Percentiles rank a stretch among this genome's conserved stretches.
phyloP scores from a whole-genome alignment of 345 rosid genomes.

The Arabis hirsuta region DNA sequence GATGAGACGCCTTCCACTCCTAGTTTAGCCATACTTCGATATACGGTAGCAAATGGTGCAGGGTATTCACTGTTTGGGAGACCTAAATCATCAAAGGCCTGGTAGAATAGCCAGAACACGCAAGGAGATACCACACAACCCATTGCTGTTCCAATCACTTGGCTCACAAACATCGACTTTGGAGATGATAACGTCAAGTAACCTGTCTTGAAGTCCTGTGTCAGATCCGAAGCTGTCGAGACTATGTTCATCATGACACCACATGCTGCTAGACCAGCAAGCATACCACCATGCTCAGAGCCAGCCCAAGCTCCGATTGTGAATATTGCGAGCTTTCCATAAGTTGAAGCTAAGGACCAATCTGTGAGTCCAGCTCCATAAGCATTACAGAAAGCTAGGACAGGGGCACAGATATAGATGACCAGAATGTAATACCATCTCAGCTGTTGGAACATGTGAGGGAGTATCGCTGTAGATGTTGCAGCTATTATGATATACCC shows the following conservation, averaged over 20 bases:
- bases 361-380: constrained; percentile 90
- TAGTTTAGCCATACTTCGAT: constrained; percentile 63
- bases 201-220: constrained; percentile 89
- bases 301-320: constrained; percentile 81
- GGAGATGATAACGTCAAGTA: constrained; percentile 87
- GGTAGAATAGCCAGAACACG: constrained; percentile 83
- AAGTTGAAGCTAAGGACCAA: constrained; percentile 85
- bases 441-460: constrained; percentile 64
- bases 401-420: constrained; percentile 66
- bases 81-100: constrained; percentile 70
- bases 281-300: constrained; percentile 61
- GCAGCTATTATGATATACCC: constrained; percentile 61
- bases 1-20: constrained; percentile 77
- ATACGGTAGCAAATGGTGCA: constrained; percentile 65
- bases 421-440: constrained; percentile 77
- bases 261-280: constrained; percentile 82
- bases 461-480: constrained; percentile 56
- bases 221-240: constrained; percentile 81
- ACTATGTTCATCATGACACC: constrained; percentile 96
- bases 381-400: constrained; percentile 79
- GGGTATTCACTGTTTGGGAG: constrained; percentile 55
- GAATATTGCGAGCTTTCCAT: constrained; percentile 82
- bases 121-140: constrained; percentile 80
- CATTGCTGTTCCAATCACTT: constrained; percentile 80
- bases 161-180: constrained; percentile 74